Base-by-base conservation (phyloP, 208 protist species). In the Crithidia thermophila region DNA sequence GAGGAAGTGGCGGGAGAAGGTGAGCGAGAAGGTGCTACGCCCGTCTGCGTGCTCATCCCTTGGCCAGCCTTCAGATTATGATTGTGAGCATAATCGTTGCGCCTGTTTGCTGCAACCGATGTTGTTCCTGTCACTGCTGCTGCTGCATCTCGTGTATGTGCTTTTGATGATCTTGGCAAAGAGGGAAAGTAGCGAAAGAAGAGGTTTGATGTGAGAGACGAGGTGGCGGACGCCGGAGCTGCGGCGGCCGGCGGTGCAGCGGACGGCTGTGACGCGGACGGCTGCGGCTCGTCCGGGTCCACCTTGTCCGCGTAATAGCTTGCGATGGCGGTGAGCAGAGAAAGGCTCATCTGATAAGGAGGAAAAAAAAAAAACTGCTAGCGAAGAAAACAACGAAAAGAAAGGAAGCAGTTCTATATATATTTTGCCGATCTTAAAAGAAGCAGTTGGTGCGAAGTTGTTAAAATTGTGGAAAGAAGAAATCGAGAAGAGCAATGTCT, bases 301-400 rank as follows among this genome's bases (percentile, higher is more conserved):
- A 61, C 34, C 13, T 49, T 18, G 23, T 21, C 55, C 11, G 55
- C 55, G 55, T 61, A 61, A 39, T 61, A 61, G 55, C 55, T 49
- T 23, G 55, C 39, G 39, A 61, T 49, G 27, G 18, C 27, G 9
- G 55, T 61, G 16, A 61, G 39, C 1, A 27, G 5, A 16, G 1
- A 25, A 6, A 61, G 5, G 39, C 49, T 9, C 55, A 59, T 59
- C 13, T n/a, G n/a, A 21, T 36, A 2, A 4, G 0, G 3, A 0
- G 5, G 28, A 20, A 57, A 6, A 57, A 16, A 23, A 28, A 61
- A 6, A 25, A n/a, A 20, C 31, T 31, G n/a, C 16, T 33, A 16
- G 20, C 9, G 20, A 5, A 7, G 40, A 46, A 6, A 46, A 46
- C 0, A 20, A 46, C n/a, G n/a, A 46, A 46, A 46, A 18, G 40